Percentiles rank a stretch among this genome's conserved stretches.
These are phyloP conservation scores for Penicillium pancosmium DNA, from an alignment of 495 filamentous ascomycete genomes.

Conservation along the genomic window DNA sequence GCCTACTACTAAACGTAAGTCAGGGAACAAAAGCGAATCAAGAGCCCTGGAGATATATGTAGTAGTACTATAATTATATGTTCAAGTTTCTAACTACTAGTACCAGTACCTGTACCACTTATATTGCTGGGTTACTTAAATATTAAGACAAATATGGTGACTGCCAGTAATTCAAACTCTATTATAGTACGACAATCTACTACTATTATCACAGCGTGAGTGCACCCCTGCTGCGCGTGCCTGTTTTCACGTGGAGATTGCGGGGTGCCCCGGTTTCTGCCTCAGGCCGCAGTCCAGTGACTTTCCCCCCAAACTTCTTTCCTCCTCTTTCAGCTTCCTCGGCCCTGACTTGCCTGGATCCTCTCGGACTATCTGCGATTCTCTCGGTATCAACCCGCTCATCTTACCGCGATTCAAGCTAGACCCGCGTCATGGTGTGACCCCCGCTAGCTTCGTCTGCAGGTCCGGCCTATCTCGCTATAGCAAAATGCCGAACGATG, in stretches of 20 bases:
- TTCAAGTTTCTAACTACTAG: too few relatives aligned
- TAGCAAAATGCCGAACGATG: constrained; percentile 46
- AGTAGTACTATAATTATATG: too few relatives aligned
- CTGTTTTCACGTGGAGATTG: constrained; percentile 19
- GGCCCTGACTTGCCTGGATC: constrained; percentile 13
- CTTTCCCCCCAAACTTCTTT: constrained; percentile 14
- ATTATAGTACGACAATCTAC: too few relatives aligned
- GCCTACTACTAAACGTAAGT: too few relatives aligned
- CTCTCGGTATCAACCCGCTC: constrained; percentile 7
- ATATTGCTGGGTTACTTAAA: too few relatives aligned
- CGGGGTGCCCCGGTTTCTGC: constrained; percentile 30
- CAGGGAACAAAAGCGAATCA: too few relatives aligned
- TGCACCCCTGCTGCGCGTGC: not conserved
- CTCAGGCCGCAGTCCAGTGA: constrained; percentile 27
- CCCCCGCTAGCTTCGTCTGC: constrained; percentile 27
- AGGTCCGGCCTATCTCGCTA: constrained; percentile 34
- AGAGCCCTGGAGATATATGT: too few relatives aligned
- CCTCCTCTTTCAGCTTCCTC: constrained; percentile 19
- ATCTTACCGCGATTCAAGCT: constrained; percentile 12
- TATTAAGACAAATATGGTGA: too few relatives aligned
- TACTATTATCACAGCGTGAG: not conserved
- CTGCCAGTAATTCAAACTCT: too few relatives aligned
- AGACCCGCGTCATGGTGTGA: constrained; percentile 27
- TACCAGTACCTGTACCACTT: too few relatives aligned
- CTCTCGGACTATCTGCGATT: constrained; percentile 24